Percentiles rank a stretch among this genome's conserved stretches.
These are phyloP conservation scores for Saxophila tyrrhenica DNA, from an alignment of 495 filamentous ascomycete genomes.

Conservation along the genomic window DNA sequence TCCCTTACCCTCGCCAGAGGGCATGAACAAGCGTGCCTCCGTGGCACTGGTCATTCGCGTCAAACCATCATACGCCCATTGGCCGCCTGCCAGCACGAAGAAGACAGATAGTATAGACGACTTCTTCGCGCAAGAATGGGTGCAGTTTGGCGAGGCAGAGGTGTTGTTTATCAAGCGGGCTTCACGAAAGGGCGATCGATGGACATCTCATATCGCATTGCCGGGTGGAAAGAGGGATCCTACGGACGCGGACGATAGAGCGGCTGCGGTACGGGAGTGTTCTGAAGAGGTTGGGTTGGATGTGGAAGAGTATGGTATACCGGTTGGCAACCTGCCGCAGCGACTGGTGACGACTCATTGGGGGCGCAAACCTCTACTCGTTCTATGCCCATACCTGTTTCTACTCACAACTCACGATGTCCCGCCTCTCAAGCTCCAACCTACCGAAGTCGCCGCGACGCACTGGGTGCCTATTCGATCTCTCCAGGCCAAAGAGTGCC, in stretches of 20 bases:
- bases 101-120: slow-evolving; percentile 37
- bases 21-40: slow-evolving; percentile 55
- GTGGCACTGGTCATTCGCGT: slow-evolving; percentile 63
- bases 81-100: slow-evolving; percentile 31
- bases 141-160: slow-evolving; percentile 62
- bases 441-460: slow-evolving; percentile 59
- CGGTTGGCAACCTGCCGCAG: slow-evolving; percentile 60
- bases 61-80: slow-evolving; percentile 47
- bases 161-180: slow-evolving; percentile 69
- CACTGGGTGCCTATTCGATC: slow-evolving; percentile 67
- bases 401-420: slow-evolving; percentile 47
- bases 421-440: slow-evolving; percentile 53
- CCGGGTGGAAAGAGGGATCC: slow-evolving; percentile 65
- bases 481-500: slow-evolving; percentile 48
- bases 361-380: slow-evolving; percentile 68
- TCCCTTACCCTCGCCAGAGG: slow-evolving; percentile 50
- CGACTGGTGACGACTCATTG: slow-evolving; percentile 60
- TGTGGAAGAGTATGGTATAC: slow-evolving; percentile 44
- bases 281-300: slow-evolving; percentile 62
- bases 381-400: slow-evolving; percentile 66
- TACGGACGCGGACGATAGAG: slow-evolving; percentile 52
- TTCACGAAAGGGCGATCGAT: slow-evolving; percentile 57
- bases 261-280: slow-evolving; percentile 57
- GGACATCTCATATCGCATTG: slow-evolving; percentile 65
- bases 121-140: slow-evolving; percentile 64